These are phyloP conservation scores for Venturiaceae sp. DNA, from an alignment of 2,329 filamentous ascomycete species.

Conservation along the genomic window DNA sequence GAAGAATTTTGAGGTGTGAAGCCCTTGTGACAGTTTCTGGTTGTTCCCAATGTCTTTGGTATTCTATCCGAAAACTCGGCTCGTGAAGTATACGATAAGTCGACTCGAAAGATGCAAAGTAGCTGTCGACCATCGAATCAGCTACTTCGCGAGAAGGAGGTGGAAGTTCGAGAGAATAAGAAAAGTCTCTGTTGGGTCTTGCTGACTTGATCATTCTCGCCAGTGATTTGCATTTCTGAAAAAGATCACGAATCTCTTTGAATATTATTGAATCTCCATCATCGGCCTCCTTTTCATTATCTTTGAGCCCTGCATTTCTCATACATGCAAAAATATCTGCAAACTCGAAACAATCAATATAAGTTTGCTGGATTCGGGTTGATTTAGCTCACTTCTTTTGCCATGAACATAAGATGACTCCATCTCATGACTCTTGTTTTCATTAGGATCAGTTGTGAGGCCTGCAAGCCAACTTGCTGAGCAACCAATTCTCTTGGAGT, in stretches of 20 bases:
- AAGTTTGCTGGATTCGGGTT: neutral
- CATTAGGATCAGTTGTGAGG: slow-evolving; percentile 17
- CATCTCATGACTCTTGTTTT: slow-evolving; percentile 7
- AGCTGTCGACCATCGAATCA: slow-evolving; percentile 27
- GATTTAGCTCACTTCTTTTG: slow-evolving; percentile 4
- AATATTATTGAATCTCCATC: too few species aligned
- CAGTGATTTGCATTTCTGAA: slow-evolving; percentile 16
- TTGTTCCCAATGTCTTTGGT: slow-evolving; percentile 24
- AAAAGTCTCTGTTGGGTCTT: slow-evolving; percentile 13
- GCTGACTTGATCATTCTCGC: slow-evolving; percentile 15
- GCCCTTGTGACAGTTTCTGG: slow-evolving; percentile 11
- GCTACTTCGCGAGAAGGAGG: slow-evolving; percentile 22
- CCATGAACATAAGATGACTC: neutral
- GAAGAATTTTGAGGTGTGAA: slow-evolving; percentile 21
- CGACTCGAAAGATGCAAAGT: slow-evolving; percentile 29
- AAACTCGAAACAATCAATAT: slow-evolving; percentile 1
- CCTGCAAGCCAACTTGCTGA: slow-evolving; percentile 15
- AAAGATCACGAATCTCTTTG: slow-evolving; percentile 6
- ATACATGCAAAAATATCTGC: neutral
- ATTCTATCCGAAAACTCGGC: slow-evolving; percentile 28
- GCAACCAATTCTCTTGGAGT: slow-evolving; percentile 15
- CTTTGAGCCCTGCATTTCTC: neutral
- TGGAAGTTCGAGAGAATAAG: slow-evolving; percentile 7
- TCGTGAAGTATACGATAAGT: slow-evolving; percentile 30
- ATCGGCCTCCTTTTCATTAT: too few species aligned